Conservation (phyloP, 306 rosid genomes). For the Morella rubra region DNA sequence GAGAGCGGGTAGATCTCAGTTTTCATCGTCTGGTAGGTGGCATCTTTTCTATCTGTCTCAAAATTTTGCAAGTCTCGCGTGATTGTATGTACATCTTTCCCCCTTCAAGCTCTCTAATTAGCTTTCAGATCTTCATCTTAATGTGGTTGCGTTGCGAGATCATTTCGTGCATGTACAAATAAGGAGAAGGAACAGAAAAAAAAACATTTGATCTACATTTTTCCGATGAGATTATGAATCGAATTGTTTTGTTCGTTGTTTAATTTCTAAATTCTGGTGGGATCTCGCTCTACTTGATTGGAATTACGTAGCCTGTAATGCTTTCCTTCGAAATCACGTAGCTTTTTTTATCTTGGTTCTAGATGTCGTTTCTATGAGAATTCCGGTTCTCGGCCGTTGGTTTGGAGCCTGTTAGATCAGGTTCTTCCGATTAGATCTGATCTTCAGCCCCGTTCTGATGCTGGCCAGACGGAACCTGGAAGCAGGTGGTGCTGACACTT, state of each 20-base stretch:
- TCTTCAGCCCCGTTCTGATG: background rate
- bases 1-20: slow-evolving; percentile 9
- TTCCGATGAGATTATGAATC: too few relatives aligned
- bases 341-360: background rate
- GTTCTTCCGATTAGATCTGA: background rate
- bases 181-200: background rate
- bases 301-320: background rate
- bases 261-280: background rate
- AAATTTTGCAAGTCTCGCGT: too few relatives aligned
- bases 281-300: background rate
- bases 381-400: background rate
- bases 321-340: background rate
- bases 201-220: background rate
- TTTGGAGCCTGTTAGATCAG: background rate
- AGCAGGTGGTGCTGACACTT: background rate
- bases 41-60: background rate
- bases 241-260: background rate
- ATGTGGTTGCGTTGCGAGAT: background rate
- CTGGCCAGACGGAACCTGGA: background rate
- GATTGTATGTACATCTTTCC: too few relatives aligned
- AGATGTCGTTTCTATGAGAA: background rate
- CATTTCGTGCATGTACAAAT: too few relatives aligned
- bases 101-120: too few relatives aligned
- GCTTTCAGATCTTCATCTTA: background rate
- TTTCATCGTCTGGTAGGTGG: background rate